Evolutionary conservation across 805 yeast genomes (phyloP).

Genomic region (Ogataea methylovora): DNA sequence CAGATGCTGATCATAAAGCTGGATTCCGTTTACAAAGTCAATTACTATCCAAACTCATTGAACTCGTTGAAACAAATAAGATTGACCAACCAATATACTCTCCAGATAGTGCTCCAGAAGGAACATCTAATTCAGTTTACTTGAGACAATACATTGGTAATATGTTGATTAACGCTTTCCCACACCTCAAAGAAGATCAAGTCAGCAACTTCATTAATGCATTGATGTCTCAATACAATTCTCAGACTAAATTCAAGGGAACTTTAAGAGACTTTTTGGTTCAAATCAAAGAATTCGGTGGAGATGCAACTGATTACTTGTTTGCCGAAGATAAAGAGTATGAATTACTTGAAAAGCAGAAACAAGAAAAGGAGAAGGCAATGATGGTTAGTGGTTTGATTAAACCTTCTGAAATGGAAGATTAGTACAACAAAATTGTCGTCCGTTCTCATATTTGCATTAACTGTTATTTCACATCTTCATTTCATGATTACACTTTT

Average conservation of each 20-base stretch:
- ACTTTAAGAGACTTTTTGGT: slow-evolving; percentile 91
- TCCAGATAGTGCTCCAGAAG: slow-evolving; percentile 75
- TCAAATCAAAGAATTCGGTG: slow-evolving; percentile 93
- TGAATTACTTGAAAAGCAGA: slow-evolving; percentile 62
- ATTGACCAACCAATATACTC: slow-evolving; percentile 74
- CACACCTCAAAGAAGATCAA: slow-evolving; percentile 80
- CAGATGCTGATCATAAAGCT: slow-evolving; percentile 96
- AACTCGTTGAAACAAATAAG: slow-evolving; percentile 68
- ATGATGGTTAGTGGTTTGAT: slow-evolving; percentile 86
- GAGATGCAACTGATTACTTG: slow-evolving; percentile 89
- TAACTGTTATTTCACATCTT: too few species aligned
- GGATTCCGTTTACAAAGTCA: slow-evolving; percentile 88
- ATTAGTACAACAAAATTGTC: slow-evolving; percentile 19
- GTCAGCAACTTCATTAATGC: slow-evolving; percentile 75
- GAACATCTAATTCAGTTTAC: slow-evolving; percentile 74
- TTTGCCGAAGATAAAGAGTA: slow-evolving; percentile 89
- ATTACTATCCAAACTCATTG: slow-evolving; percentile 74
- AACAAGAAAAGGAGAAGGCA: slow-evolving; percentile 72
- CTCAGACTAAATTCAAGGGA: slow-evolving; percentile 69
- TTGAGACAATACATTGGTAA: slow-evolving; percentile 75
- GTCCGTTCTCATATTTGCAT: not conserved
- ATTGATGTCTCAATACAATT: slow-evolving; percentile 64
- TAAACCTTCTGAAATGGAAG: slow-evolving; percentile 93
- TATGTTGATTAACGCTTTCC: slow-evolving; percentile 84
- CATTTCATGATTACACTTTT: too few species aligned